These are phyloP conservation scores for Pseudocercospora ulei DNA, from an alignment of 2,329 filamentous ascomycete genomes.

Conservation along the genomic window DNA sequence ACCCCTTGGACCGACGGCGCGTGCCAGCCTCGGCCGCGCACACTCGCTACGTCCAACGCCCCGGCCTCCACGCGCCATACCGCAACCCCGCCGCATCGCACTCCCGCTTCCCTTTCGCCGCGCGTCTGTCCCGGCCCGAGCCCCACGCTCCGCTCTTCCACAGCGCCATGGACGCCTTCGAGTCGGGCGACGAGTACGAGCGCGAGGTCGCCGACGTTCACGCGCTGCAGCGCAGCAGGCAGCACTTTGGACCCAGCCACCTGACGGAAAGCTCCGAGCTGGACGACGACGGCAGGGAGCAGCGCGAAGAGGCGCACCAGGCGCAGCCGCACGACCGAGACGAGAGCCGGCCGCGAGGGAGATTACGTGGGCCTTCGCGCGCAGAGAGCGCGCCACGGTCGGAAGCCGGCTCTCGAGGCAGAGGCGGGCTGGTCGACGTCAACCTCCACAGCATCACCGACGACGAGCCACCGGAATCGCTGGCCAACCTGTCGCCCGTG, in stretches of 20 bases:
- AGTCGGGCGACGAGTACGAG: constrained; percentile 52
- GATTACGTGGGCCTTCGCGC: constrained; percentile 34
- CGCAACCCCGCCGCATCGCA: constrained; percentile 60
- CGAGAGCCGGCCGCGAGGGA: constrained; percentile 34
- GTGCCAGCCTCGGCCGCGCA: constrained; percentile 36
- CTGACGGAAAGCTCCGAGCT: constrained; percentile 77
- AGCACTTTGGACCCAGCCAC: constrained; percentile 75
- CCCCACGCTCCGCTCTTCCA: constrained; percentile 83
- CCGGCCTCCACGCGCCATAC: constrained; percentile 62
- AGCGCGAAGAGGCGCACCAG: constrained; percentile 36
- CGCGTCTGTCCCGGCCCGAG: constrained; percentile 58
- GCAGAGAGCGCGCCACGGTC: constrained; percentile 38
- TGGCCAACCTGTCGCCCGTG: constrained; percentile 34
- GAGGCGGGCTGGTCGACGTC: constrained; percentile 69
- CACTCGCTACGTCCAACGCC: constrained; percentile 44
- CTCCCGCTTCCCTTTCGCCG: constrained; percentile 67
- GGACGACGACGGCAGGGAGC: constrained; percentile 52
- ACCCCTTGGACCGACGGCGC: constrained; percentile 42
- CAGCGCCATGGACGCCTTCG: constrained; percentile 78
- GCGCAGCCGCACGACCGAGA: constrained; percentile 36
- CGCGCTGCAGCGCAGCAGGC: constrained; percentile 77
- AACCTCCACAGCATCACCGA: constrained; percentile 60
- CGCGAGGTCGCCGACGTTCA: constrained; percentile 89
- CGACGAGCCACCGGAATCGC: constrained; percentile 36
- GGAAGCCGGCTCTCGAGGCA: constrained; percentile 48